Conservation (phyloP, 495 filamentous ascomycete genomes). For the Astrocystis sublimbata region DNA sequence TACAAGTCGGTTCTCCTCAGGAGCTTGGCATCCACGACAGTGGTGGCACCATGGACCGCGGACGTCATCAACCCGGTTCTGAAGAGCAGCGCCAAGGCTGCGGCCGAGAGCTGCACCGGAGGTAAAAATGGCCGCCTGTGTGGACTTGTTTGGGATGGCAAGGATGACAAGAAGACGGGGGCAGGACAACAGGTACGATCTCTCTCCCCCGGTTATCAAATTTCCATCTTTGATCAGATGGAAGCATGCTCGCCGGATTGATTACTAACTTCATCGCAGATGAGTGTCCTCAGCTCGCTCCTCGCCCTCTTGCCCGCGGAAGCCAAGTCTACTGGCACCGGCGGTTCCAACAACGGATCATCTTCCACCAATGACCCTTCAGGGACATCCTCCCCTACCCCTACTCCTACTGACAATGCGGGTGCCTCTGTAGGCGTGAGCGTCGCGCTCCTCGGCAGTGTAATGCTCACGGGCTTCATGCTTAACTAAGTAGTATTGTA, state of each 20-base stretch:
- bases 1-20: slow-evolving; percentile 79
- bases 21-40: slow-evolving; percentile 66
- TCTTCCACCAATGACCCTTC: background rate
- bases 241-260: background rate
- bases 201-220: background rate
- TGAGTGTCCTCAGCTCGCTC: slow-evolving; percentile 60
- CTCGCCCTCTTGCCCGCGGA: slow-evolving; percentile 40
- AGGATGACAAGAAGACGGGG: slow-evolving; percentile 42
- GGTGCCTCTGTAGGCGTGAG: background rate
- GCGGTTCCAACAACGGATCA: slow-evolving; percentile 27
- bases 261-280: slow-evolving; percentile 40
- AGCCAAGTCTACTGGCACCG: slow-evolving; percentile 30
- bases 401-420: background rate
- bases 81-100: slow-evolving; percentile 62
- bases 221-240: background rate
- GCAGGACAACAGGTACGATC: slow-evolving; percentile 30
- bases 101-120: slow-evolving; percentile 65
- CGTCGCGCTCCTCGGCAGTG: background rate
- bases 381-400: background rate
- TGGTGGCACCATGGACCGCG: slow-evolving; percentile 66
- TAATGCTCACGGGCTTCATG: background rate
- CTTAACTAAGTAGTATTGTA: background rate
- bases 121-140: slow-evolving; percentile 58
- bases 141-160: slow-evolving; percentile 60
- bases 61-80: slow-evolving; percentile 62